A percentile compares a stretch with the other conserved stretches of the same genome.
These are phyloP conservation scores for Bothriochloa decipiens DNA, from an alignment of 176 grass and related monocot species.

Conservation along the genomic window DNA sequence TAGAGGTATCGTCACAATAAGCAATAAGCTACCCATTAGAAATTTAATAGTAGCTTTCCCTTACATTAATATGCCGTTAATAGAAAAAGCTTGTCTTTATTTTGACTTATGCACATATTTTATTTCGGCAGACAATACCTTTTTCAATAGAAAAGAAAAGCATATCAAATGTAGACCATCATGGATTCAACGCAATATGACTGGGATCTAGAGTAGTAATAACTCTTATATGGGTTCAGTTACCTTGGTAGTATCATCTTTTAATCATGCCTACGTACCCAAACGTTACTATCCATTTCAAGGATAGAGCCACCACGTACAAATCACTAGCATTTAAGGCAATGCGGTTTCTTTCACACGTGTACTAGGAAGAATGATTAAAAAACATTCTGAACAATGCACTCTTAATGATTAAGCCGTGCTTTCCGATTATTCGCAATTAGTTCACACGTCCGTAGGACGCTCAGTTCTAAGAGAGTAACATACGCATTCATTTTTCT, in stretches of 20 bases:
- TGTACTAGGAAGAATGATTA: not conserved
- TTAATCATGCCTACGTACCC: not conserved
- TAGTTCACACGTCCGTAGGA: not conserved
- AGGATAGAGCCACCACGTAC: not conserved
- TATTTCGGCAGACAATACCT: not conserved
- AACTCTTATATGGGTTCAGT: not conserved
- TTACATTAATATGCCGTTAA: not conserved
- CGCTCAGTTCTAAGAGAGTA: constrained; percentile 1
- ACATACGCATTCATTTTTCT: not conserved
- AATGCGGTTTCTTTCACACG: not conserved
- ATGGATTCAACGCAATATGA: not conserved
- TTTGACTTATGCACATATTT: not conserved
- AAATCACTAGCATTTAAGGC: constrained; percentile 20
- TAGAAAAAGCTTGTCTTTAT: not conserved
- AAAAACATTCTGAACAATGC: not conserved
- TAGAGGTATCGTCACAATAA: constrained; percentile 40
- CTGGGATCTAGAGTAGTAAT: not conserved
- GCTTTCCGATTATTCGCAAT: not conserved
- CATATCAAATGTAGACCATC: not conserved
- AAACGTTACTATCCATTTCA: not conserved
- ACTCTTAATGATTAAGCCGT: not conserved
- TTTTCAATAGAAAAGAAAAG: not conserved
- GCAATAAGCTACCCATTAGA: constrained; percentile 10
- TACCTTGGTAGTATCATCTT: not conserved
- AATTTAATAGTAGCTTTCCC: constrained; percentile 9